Evolutionary conservation across 106 monocot species (phyloP).

Genomic region (Acorus calamus): DNA sequence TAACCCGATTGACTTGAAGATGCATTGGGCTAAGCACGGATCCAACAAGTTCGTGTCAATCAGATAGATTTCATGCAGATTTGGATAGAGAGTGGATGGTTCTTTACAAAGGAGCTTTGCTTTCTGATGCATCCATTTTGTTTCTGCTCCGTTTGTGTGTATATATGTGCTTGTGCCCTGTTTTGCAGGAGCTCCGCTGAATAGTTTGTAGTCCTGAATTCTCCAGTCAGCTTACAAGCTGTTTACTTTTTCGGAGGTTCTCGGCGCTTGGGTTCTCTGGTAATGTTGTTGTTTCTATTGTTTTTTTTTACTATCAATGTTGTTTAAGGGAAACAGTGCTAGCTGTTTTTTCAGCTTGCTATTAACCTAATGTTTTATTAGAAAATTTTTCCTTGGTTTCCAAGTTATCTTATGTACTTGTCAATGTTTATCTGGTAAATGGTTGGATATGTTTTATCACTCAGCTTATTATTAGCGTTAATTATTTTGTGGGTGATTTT

Average conservation of each 20-base stretch:
- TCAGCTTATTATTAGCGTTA: too few relatives aligned
- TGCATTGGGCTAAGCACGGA: constrained; percentile 25
- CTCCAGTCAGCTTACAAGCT: constrained; percentile 4
- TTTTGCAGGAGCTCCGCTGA: constrained; percentile 7
- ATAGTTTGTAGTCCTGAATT: constrained; percentile 14
- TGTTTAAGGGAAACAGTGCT: constrained; percentile 1
- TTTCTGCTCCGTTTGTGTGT: constrained; percentile 14
- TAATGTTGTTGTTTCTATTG: background rate
- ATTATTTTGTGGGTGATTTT: too few relatives aligned
- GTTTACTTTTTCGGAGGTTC: constrained; percentile 13
- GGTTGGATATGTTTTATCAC: too few relatives aligned
- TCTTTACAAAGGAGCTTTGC: background rate
- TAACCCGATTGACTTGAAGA: constrained; percentile 20
- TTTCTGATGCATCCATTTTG: constrained; percentile 6
- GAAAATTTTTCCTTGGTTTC: too few relatives aligned
- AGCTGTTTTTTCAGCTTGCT: background rate
- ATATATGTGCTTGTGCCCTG: constrained; percentile 11
- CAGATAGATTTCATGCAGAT: constrained; percentile 8
- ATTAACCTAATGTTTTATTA: too few relatives aligned
- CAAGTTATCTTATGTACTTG: too few relatives aligned
- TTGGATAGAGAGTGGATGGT: too few relatives aligned
- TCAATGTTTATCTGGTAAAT: too few relatives aligned
- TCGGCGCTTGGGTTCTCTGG: constrained; percentile 4
- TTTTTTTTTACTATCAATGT: background rate
- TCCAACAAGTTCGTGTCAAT: constrained; percentile 28